A percentile compares a stretch with the other conserved stretches of the same genome.
These are phyloP conservation scores for Coemansia sp. DNA, from an alignment of 192 early-diverging fungal species.

Conservation along the genomic window DNA sequence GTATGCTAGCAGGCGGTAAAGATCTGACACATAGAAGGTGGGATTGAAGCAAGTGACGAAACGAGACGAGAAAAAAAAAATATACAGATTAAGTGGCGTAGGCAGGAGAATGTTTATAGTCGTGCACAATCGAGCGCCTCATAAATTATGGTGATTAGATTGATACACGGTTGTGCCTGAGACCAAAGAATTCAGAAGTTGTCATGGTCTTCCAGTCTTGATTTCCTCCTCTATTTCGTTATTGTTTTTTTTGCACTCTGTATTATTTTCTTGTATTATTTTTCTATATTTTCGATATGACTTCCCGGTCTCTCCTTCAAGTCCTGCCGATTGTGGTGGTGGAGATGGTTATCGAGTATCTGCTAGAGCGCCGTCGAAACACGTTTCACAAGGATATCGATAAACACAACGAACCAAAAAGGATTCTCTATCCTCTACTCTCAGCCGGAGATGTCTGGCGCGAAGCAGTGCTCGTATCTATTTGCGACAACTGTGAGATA, in stretches of 20 bases:
- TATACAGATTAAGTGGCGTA: neutral
- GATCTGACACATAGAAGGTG: slow-evolving; percentile 2
- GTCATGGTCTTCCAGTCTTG: neutral
- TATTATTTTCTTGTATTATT: neutral
- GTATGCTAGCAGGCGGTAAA: neutral
- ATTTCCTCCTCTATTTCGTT: neutral
- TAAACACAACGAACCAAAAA: neutral
- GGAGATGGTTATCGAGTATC: neutral
- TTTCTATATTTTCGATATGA: neutral
- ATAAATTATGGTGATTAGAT: neutral
- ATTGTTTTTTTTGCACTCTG: neutral
- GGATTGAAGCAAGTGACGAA: neutral
- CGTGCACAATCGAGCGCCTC: neutral
- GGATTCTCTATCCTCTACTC: neutral
- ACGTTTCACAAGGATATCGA: neutral
- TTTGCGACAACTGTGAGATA: neutral
- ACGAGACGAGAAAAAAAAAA: neutral
- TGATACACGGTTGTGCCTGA: neutral
- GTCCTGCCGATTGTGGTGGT: neutral
- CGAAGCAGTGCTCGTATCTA: neutral
- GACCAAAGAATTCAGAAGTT: neutral
- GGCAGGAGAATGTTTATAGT: neutral
- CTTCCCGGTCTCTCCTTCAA: neutral
- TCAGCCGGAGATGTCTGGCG: neutral
- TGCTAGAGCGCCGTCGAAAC: neutral